Evolutionary conservation across 2,329 filamentous ascomycete species (phyloP), one percentile per base, ranked within the genome.

Genomic region (Aspergillus ruber): DNA sequence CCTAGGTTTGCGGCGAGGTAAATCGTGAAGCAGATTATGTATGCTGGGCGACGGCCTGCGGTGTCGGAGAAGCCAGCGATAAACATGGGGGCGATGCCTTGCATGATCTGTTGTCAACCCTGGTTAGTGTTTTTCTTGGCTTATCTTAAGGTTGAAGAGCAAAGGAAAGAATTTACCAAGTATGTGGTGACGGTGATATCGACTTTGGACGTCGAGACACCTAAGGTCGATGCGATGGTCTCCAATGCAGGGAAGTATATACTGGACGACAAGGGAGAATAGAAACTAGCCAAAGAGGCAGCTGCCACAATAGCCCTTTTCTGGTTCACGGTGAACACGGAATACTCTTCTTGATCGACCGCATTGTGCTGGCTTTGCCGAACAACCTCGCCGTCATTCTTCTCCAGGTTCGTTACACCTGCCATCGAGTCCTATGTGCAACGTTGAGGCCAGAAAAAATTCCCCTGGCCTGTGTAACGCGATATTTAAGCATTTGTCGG

Each of bases 161-260:
- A 12, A 13, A 25, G 15, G 13, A 2, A 56, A 59, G 13, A 2
- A 56, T 59, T 41, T 55, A 70, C 69, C 60, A 78, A 59, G 50
- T 78, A 79, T 2, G 71, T 71, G 1, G 75, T 79, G 12, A 79
- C 63, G 0, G 76, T 78, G 49, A 78, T 60, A 51, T 78, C 77
- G 53, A 78, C 70, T 42, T 66, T 60, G 6, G 70, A 66, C 12
- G 58, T 60, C 1, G 73, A 69, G 9, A 74, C 67, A 21, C 67
- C 47, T 38, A 76, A 62, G 23, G 70, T 68, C 3, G 52, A 48
- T 0, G 70, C 65, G 3, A 73, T 60, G 1, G 59, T 57, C 25
- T 64, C 59, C 23, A 71, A 50, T 1, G 66, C 65, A 3, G 68
- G 68, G 17, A 66, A 62, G 46, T 68, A 69, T 27, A 68, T 68